Evolutionary conservation across 805 yeast species (phyloP).

Genomic region (Schizosaccharomyces cryophilus): DNA sequence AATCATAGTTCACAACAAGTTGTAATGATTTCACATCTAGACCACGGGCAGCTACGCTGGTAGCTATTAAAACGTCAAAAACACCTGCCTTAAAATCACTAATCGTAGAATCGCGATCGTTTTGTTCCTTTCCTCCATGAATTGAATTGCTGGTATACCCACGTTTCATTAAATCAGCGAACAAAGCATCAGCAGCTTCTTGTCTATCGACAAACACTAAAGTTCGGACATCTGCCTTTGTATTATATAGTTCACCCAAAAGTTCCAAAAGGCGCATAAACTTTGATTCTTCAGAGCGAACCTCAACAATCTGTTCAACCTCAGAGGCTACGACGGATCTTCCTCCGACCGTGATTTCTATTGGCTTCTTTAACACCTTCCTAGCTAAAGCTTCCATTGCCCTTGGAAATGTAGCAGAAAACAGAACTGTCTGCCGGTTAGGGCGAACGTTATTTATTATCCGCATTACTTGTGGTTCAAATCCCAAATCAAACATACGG

Average conservation of each 20-base stretch:
- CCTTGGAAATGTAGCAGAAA: slow-evolving; percentile 77
- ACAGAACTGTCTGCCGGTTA: slow-evolving; percentile 68
- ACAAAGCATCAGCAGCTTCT: slow-evolving; percentile 52
- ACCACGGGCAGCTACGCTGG: slow-evolving; percentile 88
- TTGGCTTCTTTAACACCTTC: slow-evolving; percentile 35
- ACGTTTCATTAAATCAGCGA: slow-evolving; percentile 25
- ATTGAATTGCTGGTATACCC: slow-evolving; percentile 41
- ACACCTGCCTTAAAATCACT: slow-evolving; percentile 39
- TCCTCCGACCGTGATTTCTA: slow-evolving; percentile 60
- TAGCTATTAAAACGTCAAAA: slow-evolving; percentile 47
- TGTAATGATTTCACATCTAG: slow-evolving; percentile 71
- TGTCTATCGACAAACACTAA: slow-evolving; percentile 77
- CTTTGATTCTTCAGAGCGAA: slow-evolving; percentile 33
- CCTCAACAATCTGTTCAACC: slow-evolving; percentile 44
- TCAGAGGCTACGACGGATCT: slow-evolving; percentile 60
- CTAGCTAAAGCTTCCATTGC: slow-evolving; percentile 56
- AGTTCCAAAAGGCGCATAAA: slow-evolving; percentile 29
- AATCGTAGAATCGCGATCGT: slow-evolving; percentile 54
- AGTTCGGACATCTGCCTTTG: slow-evolving; percentile 18
- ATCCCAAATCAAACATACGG: slow-evolving; percentile 88
- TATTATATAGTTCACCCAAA: slow-evolving; percentile 22
- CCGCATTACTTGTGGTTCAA: slow-evolving; percentile 81
- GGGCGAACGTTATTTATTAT: slow-evolving; percentile 56
- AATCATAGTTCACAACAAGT: slow-evolving; percentile 57
- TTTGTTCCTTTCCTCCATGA: slow-evolving; percentile 82